These are phyloP conservation scores for Entophlyctis luteolus DNA, from an alignment of 192 early-diverging fungal species.

Conservation along the genomic window DNA sequence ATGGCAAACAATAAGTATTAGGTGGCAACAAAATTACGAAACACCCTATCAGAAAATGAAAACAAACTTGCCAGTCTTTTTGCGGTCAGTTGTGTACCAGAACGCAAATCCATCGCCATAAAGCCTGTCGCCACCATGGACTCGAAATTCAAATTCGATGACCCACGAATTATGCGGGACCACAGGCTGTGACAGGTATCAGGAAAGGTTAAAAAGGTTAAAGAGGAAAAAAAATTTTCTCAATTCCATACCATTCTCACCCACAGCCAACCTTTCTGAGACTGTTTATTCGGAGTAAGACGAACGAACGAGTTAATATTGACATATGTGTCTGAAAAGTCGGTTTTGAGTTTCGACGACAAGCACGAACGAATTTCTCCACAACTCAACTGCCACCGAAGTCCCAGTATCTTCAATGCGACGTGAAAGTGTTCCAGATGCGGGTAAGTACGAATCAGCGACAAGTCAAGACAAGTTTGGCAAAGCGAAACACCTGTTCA, in stretches of 20 bases:
- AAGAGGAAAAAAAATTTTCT: background rate
- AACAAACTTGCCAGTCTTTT: conserved; percentile 24
- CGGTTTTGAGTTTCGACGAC: background rate
- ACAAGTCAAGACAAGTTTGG: background rate
- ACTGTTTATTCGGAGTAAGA: conserved; percentile 74
- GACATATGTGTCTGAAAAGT: conserved; percentile 65
- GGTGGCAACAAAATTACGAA: background rate
- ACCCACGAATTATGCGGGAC: conserved; percentile 66
- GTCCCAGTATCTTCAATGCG: conserved; percentile 79
- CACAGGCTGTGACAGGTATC: background rate
- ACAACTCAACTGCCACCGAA: conserved; percentile 71
- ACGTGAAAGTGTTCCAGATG: background rate
- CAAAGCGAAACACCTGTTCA: conserved; percentile 6
- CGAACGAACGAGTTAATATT: conserved; percentile 84
- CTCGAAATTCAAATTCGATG: conserved; percentile 90
- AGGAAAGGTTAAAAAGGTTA: background rate
- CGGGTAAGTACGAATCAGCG: background rate
- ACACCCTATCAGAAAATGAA: background rate
- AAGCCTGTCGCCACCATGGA: conserved; percentile 71
- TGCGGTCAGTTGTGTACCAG: conserved; percentile 78
- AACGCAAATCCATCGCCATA: conserved; percentile 96
- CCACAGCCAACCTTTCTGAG: conserved; percentile 84
- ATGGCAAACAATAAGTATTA: background rate
- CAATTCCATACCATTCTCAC: conserved; percentile 35
- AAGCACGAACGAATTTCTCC: background rate